Evolutionary conservation across 495 filamentous ascomycete species (phyloP).

Genomic region (Lasiosphaeriaceae sp.): DNA sequence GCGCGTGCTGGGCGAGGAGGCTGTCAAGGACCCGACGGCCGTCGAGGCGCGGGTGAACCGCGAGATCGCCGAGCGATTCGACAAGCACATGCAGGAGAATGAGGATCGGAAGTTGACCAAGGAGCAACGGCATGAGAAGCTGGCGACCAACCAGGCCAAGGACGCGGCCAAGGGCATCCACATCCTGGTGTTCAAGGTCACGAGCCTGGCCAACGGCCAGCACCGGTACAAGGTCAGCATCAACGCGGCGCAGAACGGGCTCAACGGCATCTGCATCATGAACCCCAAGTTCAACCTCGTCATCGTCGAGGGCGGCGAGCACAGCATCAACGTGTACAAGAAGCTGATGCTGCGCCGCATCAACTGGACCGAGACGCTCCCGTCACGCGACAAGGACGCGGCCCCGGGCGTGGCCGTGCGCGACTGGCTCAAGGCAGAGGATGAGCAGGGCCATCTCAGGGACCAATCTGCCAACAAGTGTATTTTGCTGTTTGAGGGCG

Average conservation of each 20-base stretch:
- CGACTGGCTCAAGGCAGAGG: constrained; percentile 71
- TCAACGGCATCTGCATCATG: constrained; percentile 86
- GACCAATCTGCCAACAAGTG: constrained; percentile 79
- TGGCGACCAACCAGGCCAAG: constrained; percentile 75
- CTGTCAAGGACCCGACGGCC: constrained; percentile 95
- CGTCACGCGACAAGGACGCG: constrained; percentile 56
- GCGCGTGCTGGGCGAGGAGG: constrained; percentile 95
- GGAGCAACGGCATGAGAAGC: constrained; percentile 83
- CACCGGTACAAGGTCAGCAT: constrained; percentile 90
- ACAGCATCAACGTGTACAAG: constrained; percentile 75
- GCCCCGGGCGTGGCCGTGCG: constrained; percentile 48
- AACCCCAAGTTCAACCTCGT: constrained; percentile 83
- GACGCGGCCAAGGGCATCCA: constrained; percentile 82
- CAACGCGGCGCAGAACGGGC: constrained; percentile 81
- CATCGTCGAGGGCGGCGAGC: constrained; percentile 84
- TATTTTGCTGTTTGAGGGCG: constrained; percentile 80
- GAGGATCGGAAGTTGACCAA: constrained; percentile 88
- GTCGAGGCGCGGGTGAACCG: constrained; percentile 90
- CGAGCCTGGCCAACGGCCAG: constrained; percentile 80
- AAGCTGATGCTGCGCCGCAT: constrained; percentile 88
- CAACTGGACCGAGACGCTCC: constrained; percentile 86
- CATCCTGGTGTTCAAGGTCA: constrained; percentile 82
- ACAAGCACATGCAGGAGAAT: constrained; percentile 73
- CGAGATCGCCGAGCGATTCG: constrained; percentile 80
- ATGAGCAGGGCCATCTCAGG: constrained; percentile 74